These are phyloP conservation scores for Podospora pseudopauciseta DNA, from an alignment of 495 filamentous ascomycete genomes.

Conservation along the genomic window DNA sequence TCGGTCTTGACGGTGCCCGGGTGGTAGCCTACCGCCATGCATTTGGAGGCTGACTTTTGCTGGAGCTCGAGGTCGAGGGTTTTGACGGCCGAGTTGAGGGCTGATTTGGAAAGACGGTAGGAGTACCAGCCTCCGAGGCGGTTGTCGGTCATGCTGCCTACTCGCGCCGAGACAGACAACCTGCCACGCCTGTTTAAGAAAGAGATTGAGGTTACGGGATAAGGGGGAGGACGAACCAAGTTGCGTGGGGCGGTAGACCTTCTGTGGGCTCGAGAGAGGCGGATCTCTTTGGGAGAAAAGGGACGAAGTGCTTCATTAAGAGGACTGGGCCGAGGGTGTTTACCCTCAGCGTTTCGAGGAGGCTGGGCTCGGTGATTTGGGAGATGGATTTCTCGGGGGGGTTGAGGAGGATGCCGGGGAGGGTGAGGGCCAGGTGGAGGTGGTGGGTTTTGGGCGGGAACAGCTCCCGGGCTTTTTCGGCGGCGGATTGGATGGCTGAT, in stretches of 20 bases:
- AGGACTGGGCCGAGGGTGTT: conserved; percentile 73
- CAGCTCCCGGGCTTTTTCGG: conserved; percentile 33
- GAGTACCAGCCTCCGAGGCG: conserved; percentile 67
- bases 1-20: conserved; percentile 79
- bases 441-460: conserved; percentile 51
- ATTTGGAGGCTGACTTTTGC: conserved; percentile 51
- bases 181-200: background rate
- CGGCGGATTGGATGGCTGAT: conserved; percentile 42
- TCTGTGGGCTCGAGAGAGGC: conserved; percentile 18
- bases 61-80: conserved; percentile 68
- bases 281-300: conserved; percentile 58
- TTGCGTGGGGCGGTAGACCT: conserved; percentile 42
- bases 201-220: too few relatives aligned
- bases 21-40: conserved; percentile 68
- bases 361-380: conserved; percentile 54
- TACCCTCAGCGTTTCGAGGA: conserved; percentile 59
- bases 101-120: conserved; percentile 72
- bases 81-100: conserved; percentile 65
- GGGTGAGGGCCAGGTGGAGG: conserved; percentile 64
- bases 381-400: conserved; percentile 64
- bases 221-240: conserved; percentile 38
- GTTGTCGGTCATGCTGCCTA: conserved; percentile 72
- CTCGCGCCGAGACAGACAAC: conserved; percentile 68
- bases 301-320: conserved; percentile 68
- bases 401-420: conserved; percentile 65